Evolutionary conservation across 345 rosid species (phyloP).

Genomic region (Erysimum cheiranthoides): DNA sequence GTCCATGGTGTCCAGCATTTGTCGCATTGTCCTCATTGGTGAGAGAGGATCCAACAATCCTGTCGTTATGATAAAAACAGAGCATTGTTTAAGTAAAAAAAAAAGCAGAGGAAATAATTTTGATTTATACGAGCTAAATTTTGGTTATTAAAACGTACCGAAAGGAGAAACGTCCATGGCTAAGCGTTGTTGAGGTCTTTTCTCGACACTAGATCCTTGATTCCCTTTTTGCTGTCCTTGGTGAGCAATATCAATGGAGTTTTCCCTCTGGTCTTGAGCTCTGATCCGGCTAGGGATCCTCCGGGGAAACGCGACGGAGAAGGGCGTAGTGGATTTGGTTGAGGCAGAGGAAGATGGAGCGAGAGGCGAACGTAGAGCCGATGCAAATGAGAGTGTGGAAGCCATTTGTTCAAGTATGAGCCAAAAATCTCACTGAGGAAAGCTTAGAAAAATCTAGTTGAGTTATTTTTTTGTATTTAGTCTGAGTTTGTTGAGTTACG

Average conservation of each 20-base stretch:
- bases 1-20: constrained; percentile 84
- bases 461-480: neutral
- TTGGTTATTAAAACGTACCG: constrained; percentile 49
- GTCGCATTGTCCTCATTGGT: constrained; percentile 82
- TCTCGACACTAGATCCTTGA: constrained; percentile 54
- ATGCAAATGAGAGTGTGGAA: constrained; percentile 46
- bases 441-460: neutral
- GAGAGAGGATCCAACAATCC: constrained; percentile 69
- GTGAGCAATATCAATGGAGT: constrained; percentile 60
- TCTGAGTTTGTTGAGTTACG: neutral
- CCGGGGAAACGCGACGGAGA: constrained; percentile 46
- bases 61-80: constrained; percentile 22
- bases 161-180: constrained; percentile 67
- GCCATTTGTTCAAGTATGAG: constrained; percentile 44
- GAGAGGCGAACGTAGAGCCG: constrained; percentile 41
- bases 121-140: neutral
- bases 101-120: neutral
- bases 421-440: neutral
- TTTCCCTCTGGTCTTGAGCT: constrained; percentile 52
- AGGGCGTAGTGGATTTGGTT: constrained; percentile 34
- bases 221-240: constrained; percentile 45
- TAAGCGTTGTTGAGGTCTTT: constrained; percentile 51
- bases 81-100: neutral
- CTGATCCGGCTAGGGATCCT: constrained; percentile 41
- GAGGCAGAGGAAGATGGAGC: neutral